A percentile compares a stretch with the other conserved stretches of the same genome.
Evolutionary conservation across 306 rosid genomes (phyloP).

Genomic region (Acacia acuminata): DNA sequence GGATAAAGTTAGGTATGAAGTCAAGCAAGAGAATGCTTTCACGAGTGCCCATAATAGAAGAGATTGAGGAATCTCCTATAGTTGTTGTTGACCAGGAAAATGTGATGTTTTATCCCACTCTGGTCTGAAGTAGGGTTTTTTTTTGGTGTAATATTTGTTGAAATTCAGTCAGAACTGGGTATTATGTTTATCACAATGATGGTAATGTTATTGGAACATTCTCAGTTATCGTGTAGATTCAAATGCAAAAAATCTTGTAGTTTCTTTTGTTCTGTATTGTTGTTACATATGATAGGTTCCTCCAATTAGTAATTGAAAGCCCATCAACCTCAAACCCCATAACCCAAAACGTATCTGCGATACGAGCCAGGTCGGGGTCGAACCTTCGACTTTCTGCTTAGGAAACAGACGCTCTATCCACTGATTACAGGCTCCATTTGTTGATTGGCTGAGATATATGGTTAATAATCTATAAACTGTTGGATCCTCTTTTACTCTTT

Average conservation of each 20-base stretch:
- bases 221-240: background rate
- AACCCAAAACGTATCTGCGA: background rate
- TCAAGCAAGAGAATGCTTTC: constrained; percentile 8
- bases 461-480: too few relatives aligned
- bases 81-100: constrained; percentile 19
- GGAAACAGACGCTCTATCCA: constrained; percentile 5
- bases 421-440: background rate
- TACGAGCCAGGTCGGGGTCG: constrained; percentile 7
- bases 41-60: constrained; percentile 4
- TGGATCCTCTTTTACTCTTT: background rate
- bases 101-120: background rate
- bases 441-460: too few relatives aligned
- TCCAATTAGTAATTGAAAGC: background rate
- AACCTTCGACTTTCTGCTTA: constrained; percentile 7
- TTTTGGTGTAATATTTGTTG: background rate
- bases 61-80: background rate
- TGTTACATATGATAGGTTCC: background rate
- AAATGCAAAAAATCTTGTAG: background rate
- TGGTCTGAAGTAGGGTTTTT: background rate
- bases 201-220: background rate
- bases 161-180: background rate
- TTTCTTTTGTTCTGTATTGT: background rate
- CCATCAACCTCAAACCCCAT: background rate
- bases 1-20: constrained; percentile 23
- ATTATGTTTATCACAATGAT: background rate